phyloP scores from a whole-genome alignment of 768 basidiomycete species.

The Pleurotus giganteus region DNA sequence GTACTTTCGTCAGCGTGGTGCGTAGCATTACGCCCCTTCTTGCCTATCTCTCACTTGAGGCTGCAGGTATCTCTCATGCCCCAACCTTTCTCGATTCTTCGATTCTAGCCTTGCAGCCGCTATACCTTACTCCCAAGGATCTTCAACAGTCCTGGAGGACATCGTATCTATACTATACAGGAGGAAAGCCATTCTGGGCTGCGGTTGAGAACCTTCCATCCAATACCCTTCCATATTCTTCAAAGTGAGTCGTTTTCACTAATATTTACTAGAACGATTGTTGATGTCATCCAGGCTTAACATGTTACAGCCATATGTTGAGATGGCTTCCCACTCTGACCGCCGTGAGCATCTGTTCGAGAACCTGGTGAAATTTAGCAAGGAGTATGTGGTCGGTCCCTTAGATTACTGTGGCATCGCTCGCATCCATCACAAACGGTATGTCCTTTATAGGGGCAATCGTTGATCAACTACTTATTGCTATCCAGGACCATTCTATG shows the following conservation, averaged over 20 bases:
- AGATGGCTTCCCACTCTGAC: background rate
- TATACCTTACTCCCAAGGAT: background rate
- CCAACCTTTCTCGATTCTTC: background rate
- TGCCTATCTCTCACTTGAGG: too few relatives aligned
- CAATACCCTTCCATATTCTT: background rate
- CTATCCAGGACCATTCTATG: constrained; percentile 3
- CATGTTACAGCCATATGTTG: background rate
- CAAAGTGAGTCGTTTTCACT: background rate
- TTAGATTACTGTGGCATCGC: constrained; percentile 12
- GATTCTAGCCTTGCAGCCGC: background rate
- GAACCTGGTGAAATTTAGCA: constrained; percentile 6
- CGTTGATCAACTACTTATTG: background rate
- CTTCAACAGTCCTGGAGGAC: background rate
- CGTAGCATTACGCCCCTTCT: background rate
- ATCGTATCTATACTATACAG: background rate
- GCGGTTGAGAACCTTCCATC: background rate
- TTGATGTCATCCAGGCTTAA: background rate
- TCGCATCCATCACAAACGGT: constrained; percentile 3
- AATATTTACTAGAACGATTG: background rate
- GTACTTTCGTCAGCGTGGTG: background rate
- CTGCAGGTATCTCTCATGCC: background rate
- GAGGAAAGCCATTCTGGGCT: background rate
- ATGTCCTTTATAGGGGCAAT: background rate
- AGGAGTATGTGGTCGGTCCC: constrained; percentile 8
- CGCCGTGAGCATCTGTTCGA: constrained; percentile 1